Conservation (phyloP, 257 asterid genomes). For the Solanum pinnatisectum region DNA sequence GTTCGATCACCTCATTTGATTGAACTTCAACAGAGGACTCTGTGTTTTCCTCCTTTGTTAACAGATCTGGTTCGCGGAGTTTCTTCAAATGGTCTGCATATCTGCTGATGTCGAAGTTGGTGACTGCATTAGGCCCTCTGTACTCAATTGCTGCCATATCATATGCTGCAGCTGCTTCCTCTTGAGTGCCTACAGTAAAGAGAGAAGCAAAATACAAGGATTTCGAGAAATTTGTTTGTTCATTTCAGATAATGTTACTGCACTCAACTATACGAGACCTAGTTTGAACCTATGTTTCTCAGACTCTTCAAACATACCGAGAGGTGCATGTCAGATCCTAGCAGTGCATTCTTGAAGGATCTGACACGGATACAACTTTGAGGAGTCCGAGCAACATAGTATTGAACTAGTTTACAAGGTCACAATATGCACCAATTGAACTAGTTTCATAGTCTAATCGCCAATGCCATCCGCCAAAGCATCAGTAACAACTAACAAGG, state of each 20-base stretch:
- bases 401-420: background rate
- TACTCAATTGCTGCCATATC: constrained; percentile 79
- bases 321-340: background rate
- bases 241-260: background rate
- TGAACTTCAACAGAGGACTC: constrained; percentile 1
- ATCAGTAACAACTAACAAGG: background rate
- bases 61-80: background rate
- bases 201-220: background rate
- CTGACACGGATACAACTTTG: background rate
- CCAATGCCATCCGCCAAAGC: background rate
- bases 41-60: background rate
- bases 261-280: background rate
- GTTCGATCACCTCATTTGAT: constrained; percentile 6
- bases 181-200: constrained; percentile 47
- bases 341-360: background rate
- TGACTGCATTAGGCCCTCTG: constrained; percentile 71
- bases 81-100: constrained; percentile 43
- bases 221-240: background rate
- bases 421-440: background rate
- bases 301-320: background rate
- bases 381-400: background rate
- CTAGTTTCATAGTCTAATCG: background rate
- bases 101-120: constrained; percentile 71
- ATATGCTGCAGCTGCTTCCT: constrained; percentile 88
- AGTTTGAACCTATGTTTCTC: background rate